Evolutionary conservation across 352 stramenopile genomes (phyloP), one percentile per base, ranked within the genome.

Genomic region (Globisporangium radiosum): DNA sequence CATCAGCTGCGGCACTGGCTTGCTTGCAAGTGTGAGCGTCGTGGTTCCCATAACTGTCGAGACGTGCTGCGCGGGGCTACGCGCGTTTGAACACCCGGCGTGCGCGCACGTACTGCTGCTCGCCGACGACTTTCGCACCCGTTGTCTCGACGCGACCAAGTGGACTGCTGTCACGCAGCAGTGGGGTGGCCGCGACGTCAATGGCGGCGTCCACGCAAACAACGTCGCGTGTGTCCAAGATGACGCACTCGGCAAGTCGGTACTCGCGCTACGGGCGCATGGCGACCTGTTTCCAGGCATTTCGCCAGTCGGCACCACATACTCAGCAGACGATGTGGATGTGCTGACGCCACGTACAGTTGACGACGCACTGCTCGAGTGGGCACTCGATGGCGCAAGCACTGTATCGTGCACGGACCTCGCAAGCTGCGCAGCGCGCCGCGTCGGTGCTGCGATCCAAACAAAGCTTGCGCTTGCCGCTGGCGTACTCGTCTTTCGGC

Each of bases 101-200:
- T 91, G 81, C 48, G 65, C 64, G 0, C 68, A 80, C 33, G 68
- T 88, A 15, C 65, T 88, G 11, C 56, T 88, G 0, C 57, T 89
- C 1, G 66, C 78, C 36, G 81, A 91, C 60, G 62, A 81, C 17
- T 88, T 88, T 49, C 62, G 39, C 9, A 49, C 19, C 10, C 48
- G 64, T 1, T 85, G 73, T 17, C 57, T 81, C 4, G 75, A 81
- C 13, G 39, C 57, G 3, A 65, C 53, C 4, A 85, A 82, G 47
- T 91, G 81, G 81, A 45, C 39, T 4, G 44, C 43, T 1, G 2
- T 75, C 4, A 88, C 76, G 5, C 76, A 62, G 19, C 81, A 91
- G 45, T 91, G 76, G 78, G 81, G 76, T 7, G 78, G 76, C 0
- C 57, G 56, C 13, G 71, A 86, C 7, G 71, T 85, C 4, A 88